phyloP scores from a whole-genome alignment of 208 protist species.

The Crithidia bombi region DNA sequence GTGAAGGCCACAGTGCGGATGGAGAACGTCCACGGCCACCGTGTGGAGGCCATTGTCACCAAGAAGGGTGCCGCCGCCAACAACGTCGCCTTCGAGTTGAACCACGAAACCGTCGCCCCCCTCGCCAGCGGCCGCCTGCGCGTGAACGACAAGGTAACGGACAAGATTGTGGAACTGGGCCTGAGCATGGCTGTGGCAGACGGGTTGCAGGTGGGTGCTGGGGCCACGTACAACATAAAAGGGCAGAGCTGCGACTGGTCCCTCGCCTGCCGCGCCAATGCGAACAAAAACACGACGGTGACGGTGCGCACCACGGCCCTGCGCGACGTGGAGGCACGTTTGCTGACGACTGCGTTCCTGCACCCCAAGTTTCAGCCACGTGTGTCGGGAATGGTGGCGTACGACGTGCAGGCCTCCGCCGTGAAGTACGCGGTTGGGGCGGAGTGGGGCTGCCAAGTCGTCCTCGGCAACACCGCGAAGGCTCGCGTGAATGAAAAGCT shows the following conservation, averaged over 20 bases:
- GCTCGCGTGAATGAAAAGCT: constrained; percentile 52
- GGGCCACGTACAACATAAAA: constrained; percentile 58
- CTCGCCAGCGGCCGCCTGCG: constrained; percentile 34
- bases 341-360: constrained; percentile 43
- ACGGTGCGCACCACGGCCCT: constrained; percentile 52
- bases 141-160: constrained; percentile 67
- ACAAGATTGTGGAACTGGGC: constrained; percentile 55
- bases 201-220: constrained; percentile 55
- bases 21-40: constrained; percentile 44
- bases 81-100: constrained; percentile 53
- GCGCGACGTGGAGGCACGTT: constrained; percentile 39
- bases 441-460: constrained; percentile 52
- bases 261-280: constrained; percentile 42
- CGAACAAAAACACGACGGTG: constrained; percentile 32
- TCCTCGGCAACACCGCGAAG: constrained; percentile 65
- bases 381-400: constrained; percentile 35
- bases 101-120: constrained; percentile 33
- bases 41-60: constrained; percentile 49
- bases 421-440: constrained; percentile 44
- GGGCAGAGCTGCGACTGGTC: constrained; percentile 57
- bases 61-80: constrained; percentile 39
- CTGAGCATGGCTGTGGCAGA: constrained; percentile 45
- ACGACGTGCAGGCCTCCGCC: constrained; percentile 20
- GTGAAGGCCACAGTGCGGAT: constrained; percentile 46
- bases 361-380: constrained; percentile 37